Evolutionary conservation across 805 yeast genomes (phyloP).

Genomic region (Wickerhamomyces hampshirensis): DNA sequence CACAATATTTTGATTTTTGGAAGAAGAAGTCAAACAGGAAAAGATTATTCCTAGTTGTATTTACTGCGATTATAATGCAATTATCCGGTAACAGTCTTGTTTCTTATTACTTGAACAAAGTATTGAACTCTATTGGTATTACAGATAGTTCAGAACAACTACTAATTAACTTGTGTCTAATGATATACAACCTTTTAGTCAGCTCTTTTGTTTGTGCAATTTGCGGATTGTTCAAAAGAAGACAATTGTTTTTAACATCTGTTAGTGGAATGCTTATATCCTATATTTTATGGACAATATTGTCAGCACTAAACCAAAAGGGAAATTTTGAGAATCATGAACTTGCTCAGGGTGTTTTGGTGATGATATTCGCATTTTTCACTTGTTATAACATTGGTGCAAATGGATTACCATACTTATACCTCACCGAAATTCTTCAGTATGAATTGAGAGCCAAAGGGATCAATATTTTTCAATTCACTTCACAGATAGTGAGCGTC

Average conservation of each 20-base stretch:
- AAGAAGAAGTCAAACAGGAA: slow-evolving; percentile 32
- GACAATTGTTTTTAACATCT: slow-evolving; percentile 33
- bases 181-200: slow-evolving; percentile 37
- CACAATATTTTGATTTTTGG: slow-evolving; percentile 34
- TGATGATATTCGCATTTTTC: slow-evolving; percentile 44
- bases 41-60: slow-evolving; percentile 32
- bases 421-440: slow-evolving; percentile 38
- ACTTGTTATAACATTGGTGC: slow-evolving; percentile 35
- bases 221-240: slow-evolving; percentile 27
- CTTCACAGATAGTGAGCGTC: slow-evolving; percentile 18
- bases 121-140: slow-evolving; percentile 49
- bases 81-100: slow-evolving; percentile 48
- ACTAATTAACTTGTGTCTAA: slow-evolving; percentile 43
- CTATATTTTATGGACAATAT: slow-evolving; percentile 37
- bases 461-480: slow-evolving; percentile 13
- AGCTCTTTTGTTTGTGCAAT: slow-evolving; percentile 25
- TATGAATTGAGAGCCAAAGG: slow-evolving; percentile 27
- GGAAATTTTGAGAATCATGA: slow-evolving; percentile 33
- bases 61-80: slow-evolving; percentile 35
- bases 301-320: slow-evolving; percentile 41
- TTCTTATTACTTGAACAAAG: slow-evolving; percentile 45
- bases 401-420: slow-evolving; percentile 42
- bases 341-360: slow-evolving; percentile 40
- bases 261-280: slow-evolving; percentile 31
- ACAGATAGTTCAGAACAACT: slow-evolving; percentile 39